Base-by-base conservation (phyloP, 2,329 filamentous ascomycete genomes). In the Chrysoporthe cubensis region DNA sequence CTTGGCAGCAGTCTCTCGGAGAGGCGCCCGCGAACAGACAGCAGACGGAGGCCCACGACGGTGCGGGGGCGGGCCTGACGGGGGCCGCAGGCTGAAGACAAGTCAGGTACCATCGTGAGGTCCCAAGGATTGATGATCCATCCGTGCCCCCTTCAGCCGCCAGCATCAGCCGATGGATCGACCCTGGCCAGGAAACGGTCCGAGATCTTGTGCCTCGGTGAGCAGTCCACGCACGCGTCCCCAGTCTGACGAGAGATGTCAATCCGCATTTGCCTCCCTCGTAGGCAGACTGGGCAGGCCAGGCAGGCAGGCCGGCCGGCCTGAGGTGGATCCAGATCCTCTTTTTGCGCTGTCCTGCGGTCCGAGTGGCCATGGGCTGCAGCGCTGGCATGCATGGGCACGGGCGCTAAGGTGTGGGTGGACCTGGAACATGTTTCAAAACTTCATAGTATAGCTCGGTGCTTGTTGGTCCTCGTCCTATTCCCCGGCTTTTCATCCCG, bases 401-500 rank as follows among this genome's bases (percentile, higher is more conserved):
- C 54, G 34, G 54, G 54, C 9, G 34, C 34, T 6, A 18, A 16
- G 52, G 50, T 21, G 54, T 40, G 54, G 34, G 54, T 34, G 58
- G 62, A 40, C 46, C 48, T 56, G 32, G 62, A 59, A 54, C 58
- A 26, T 57, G 68, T 70, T 70, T 70, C 68, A 70, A 52, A 54
- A 50, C n/a, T 50, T 52, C 26, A 26, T 26, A 26, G 26, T 26
- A 26, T 64, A 6, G 37, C 18, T 42, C 26, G 11, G 34, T 59
- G 63, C 42, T 44, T 13, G 21, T n/a, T 18, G 54, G n/a, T 52
- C 57, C 18, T 59, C n/a, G 26, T 40, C 63, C 26, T 65, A 60
- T 59, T 65, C 32, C 26, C 63, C 54, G 63, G 43, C 50, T 57
- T 32, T 57, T 46, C 42, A n/a, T 43, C 50, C 52, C 52, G 62